Evolutionary conservation across 23 red algal genomes (phyloP), one percentile per base, ranked within the genome.

Genomic region (Gracilaria gracilis): DNA sequence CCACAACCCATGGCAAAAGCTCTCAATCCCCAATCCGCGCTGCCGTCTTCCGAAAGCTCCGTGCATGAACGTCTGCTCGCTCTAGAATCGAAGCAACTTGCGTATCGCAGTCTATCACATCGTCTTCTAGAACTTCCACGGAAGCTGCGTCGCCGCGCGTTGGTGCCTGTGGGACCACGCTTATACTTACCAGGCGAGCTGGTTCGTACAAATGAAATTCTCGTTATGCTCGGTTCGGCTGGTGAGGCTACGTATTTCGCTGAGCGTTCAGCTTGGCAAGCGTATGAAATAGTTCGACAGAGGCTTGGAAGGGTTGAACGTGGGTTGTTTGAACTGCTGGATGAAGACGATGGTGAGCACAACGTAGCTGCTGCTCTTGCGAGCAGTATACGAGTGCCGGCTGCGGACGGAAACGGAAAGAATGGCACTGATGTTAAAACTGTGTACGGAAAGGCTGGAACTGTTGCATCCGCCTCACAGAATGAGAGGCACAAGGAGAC

Each of bases 191-290:
- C 71, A 13, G 85, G 85, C 27, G 53, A 89, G 57, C 46, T 89
- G 25, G 71, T 89, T 48, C 48, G 71, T 46, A 77, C 85, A 1
- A 89, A 89, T 54, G 61, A 79, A 28, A 39, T 78, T 23, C 53
- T 71, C 54, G 85, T 89, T 16, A 7, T 89, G 24, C 85, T 89
- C 7, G 85, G 85, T 79, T 39, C 51, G 9, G 35, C 69, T 0
- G 69, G 70, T 21, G 53, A 89, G 25, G 85, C 67, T 12, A 66
- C 85, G n/a, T 89, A 79, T 53, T 89, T 73, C 32, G 85, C 85
- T 2, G 85, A 89, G 36, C 85, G 85, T 29, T 89, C 85, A 24
- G 85, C 85, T 8, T 79, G 54, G 31, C 85, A 89, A 53, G 85
- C 85, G n/a, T 72, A 65, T 19, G 74, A 71, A 20, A 89, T 89